Evolutionary conservation across 2,329 filamentous ascomycete genomes (phyloP), one percentile per base, ranked within the genome.

Genomic region (Colletotrichum sp.): DNA sequence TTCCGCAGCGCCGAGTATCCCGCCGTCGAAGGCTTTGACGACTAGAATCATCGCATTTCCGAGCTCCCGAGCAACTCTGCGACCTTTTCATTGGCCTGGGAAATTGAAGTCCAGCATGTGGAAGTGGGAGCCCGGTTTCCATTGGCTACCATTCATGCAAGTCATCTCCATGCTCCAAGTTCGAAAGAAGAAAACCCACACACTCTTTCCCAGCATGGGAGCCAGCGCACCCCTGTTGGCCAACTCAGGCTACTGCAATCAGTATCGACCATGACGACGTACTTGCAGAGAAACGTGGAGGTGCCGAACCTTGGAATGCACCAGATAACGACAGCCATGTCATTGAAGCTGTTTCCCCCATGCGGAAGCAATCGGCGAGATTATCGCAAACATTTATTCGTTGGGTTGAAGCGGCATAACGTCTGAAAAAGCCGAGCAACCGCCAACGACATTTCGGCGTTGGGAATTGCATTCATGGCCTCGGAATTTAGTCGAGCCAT

Each of bases 391-490:
- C 34, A 9, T 61, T 34, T 16, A 64, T 75, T 75, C 73, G 73
- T 39, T 72, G 73, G 69, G 63, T 75, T 75, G 48, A 16, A 32
- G 3, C 63, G 73, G 73, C 69, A 48, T 28, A 68, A 68, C n/a
- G 4, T 14, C 18, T 57, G 4, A 5, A 30, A 64, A n/a, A 55
- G 73, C 69, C 69, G 69, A 59, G 69, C 14, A 28, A 14, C n/a
- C 30, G 16, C 30, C 55, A 61, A 48, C 13, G 8, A 14, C 24
- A 57, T 34, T 26, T 12, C 61, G 7, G 32, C 4, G 16, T 30
- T 26, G 26, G 30, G 10, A 14, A 21, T 39, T 14, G 14, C 39
- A 18, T 36, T 28, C 28, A 43, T 16, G 26, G n/a, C 34, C 61
- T 21, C 32, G 55, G 28, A 63, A 67, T 21, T 7, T 18, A 12